Conservation (phyloP, 1,139 yeast genomes). For the Debaryomyces nepalensis region DNA sequence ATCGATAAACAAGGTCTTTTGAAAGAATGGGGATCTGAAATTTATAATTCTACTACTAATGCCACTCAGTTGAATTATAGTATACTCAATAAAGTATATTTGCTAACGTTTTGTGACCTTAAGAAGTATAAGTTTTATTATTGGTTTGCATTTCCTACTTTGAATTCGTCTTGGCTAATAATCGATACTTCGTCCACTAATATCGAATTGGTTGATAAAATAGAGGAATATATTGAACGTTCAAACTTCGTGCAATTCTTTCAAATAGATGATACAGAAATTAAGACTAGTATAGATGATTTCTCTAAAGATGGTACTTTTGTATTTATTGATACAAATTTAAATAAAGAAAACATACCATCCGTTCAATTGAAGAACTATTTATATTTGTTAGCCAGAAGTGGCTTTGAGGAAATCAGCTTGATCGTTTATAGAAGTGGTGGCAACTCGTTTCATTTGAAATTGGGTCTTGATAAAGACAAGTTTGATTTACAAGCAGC, state of each 20-base stretch:
- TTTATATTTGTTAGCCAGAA: slow-evolving; percentile 54
- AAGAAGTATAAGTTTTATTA: slow-evolving; percentile 86
- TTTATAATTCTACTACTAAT: slow-evolving; percentile 23
- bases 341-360: slow-evolving; percentile 46
- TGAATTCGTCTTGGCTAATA: slow-evolving; percentile 51
- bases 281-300: background rate
- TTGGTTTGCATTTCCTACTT: slow-evolving; percentile 84
- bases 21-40: slow-evolving; percentile 44
- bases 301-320: slow-evolving; percentile 22
- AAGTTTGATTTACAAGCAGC: slow-evolving; percentile 15
- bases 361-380: slow-evolving; percentile 72
- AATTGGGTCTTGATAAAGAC: slow-evolving; percentile 24
- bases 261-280: slow-evolving; percentile 15
- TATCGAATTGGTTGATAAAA: slow-evolving; percentile 6
- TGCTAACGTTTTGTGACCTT: slow-evolving; percentile 82
- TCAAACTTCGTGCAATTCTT: slow-evolving; percentile 17
- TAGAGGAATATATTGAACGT: slow-evolving; percentile 14
- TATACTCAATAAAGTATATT: slow-evolving; percentile 47
- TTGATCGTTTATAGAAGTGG: slow-evolving; percentile 40
- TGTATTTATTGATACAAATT: slow-evolving; percentile 67
- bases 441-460: slow-evolving; percentile 31
- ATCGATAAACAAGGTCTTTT: slow-evolving; percentile 65
- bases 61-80: slow-evolving; percentile 17
- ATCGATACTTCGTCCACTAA: slow-evolving; percentile 11
- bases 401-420: slow-evolving; percentile 41